Percentiles rank a stretch among this genome's conserved stretches.
These are phyloP conservation scores for Globisporangium paroecandrum DNA, from an alignment of 352 stramenopile species.

Conservation along the genomic window DNA sequence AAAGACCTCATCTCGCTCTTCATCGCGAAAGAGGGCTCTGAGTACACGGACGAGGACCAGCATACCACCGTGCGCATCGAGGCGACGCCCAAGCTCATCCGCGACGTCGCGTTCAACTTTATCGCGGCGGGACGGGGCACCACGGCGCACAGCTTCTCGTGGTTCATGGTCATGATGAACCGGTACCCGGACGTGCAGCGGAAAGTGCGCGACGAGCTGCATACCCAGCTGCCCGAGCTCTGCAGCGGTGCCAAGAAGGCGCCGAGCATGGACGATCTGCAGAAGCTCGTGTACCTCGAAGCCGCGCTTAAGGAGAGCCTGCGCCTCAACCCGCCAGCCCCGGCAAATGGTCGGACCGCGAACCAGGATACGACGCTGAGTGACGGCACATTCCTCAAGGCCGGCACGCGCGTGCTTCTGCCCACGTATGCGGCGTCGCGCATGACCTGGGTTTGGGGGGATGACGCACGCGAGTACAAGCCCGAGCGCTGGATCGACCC, in stretches of 20 bases:
- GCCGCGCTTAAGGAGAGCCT: constrained; percentile 63
- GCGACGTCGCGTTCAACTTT: constrained; percentile 72
- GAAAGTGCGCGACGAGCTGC: constrained; percentile 53
- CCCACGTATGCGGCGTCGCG: constrained; percentile 56
- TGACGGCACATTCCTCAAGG: constrained; percentile 58
- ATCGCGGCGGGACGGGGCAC: constrained; percentile 73
- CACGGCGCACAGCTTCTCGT: constrained; percentile 53
- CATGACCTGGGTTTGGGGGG: constrained; percentile 51
- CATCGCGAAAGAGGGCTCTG: constrained; percentile 32
- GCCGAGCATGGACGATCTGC: constrained; percentile 39
- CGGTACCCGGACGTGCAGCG: constrained; percentile 40
- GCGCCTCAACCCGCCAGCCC: constrained; percentile 56
- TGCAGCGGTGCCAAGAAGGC: constrained; percentile 17
- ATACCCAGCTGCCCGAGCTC: constrained; percentile 33
- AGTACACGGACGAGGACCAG: constrained; percentile 22
- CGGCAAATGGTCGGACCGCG: constrained; percentile 45
- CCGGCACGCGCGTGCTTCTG: constrained; percentile 49
- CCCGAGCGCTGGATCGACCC: constrained; percentile 67
- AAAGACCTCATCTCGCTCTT: constrained; percentile 43
- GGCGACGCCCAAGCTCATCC: constrained; percentile 34
- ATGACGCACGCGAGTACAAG: constrained; percentile 58
- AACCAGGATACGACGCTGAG: constrained; percentile 47
- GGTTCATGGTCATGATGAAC: constrained; percentile 77
- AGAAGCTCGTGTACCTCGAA: constrained; percentile 61
- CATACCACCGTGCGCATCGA: constrained; percentile 12